A percentile compares a stretch with the other conserved stretches of the same genome.
These are phyloP conservation scores for Forsythia viridissima DNA, from an alignment of 257 asterid genomes.

Conservation along the genomic window DNA sequence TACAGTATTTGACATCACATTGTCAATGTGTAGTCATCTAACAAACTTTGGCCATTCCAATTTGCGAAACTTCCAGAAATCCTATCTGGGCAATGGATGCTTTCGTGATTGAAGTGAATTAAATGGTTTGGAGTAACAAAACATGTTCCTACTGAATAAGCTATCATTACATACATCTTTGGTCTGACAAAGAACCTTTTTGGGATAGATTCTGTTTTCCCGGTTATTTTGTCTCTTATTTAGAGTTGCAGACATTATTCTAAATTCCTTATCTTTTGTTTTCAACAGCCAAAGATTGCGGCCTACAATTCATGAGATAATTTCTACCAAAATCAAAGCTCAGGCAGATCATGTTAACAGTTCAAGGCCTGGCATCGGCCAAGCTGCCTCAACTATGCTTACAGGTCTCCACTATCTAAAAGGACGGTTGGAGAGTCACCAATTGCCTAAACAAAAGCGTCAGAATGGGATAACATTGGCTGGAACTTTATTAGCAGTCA, in stretches of 20 bases:
- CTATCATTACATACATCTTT: not conserved
- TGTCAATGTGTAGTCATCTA: constrained; percentile 4
- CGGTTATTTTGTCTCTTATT: not conserved
- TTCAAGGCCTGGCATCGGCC: constrained; percentile 61
- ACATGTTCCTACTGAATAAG: not conserved
- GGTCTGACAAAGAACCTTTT: constrained; percentile 17
- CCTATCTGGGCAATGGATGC: constrained; percentile 4
- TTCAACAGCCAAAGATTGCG: constrained; percentile 85
- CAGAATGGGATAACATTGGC: constrained; percentile 70
- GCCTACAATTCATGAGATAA: constrained; percentile 88
- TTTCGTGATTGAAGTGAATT: constrained; percentile 7
- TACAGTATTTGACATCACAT: constrained; percentile 7
- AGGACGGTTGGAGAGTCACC: constrained; percentile 71
- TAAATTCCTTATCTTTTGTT: constrained; percentile 10
- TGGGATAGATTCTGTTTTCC: constrained; percentile 5
- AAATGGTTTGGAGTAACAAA: constrained; percentile 12
- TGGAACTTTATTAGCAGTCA: constrained; percentile 69
- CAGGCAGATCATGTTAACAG: constrained; percentile 61
- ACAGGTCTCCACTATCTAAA: constrained; percentile 72
- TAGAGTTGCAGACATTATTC: constrained; percentile 11
- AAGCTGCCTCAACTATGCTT: constrained; percentile 52
- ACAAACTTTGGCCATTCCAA: not conserved
- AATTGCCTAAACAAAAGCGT: constrained; percentile 61
- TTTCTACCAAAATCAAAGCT: constrained; percentile 80
- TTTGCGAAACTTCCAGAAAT: constrained; percentile 4